Evolutionary conservation across 2,329 filamentous ascomycete genomes (phyloP), one percentile per base, ranked within the genome.

Genomic region (Colletotrichum neosansevieriae): DNA sequence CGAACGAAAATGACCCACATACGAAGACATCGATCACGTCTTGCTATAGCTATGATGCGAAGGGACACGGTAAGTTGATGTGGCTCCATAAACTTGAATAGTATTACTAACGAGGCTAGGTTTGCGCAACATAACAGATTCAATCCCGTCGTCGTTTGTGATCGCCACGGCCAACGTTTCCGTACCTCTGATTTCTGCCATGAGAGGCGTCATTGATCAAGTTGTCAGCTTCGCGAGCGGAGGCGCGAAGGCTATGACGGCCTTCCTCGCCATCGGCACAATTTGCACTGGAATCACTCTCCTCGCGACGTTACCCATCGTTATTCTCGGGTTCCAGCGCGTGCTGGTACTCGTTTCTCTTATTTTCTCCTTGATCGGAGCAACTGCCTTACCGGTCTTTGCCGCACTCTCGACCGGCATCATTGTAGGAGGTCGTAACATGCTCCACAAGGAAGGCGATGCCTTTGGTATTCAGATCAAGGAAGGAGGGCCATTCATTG

Each of bases 141-240:
- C 69, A 9, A 74, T 75, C 51, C 73, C 73, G 1, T 70, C 66
- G 2, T 71, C 70, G 15, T 70, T 74, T 17, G 62, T 62, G 2
- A 50, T 74, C 15, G 72, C 63, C 4, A 72, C 67, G 9, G 67
- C 73, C 10, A 74, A 73, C 10, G 58, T 74, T 13, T 69, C 71
- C 4, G 69, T 75, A 4, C 73, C 73, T 12, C 63, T 74, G 10
- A 61, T 74, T 10, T 53, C 61, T 4, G 60, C 71, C 0, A 63
- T 75, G 21, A 45, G 61, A 21, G 57, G 59, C 3, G 70, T 63
- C 3, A 50, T 74, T 4, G 54, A 63, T n/a, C 68, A 60, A 10
- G 51, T 72, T 10, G 60, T 73, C 13, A 21, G 49, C 17, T 60
- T 74, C 4, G 71, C 68, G 10, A 67, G 51, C 29, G 54, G 57